Base-by-base conservation (phyloP, 2,329 filamentous ascomycete species). In the Ophiognomonia clavigignenti-juglandacearum region DNA sequence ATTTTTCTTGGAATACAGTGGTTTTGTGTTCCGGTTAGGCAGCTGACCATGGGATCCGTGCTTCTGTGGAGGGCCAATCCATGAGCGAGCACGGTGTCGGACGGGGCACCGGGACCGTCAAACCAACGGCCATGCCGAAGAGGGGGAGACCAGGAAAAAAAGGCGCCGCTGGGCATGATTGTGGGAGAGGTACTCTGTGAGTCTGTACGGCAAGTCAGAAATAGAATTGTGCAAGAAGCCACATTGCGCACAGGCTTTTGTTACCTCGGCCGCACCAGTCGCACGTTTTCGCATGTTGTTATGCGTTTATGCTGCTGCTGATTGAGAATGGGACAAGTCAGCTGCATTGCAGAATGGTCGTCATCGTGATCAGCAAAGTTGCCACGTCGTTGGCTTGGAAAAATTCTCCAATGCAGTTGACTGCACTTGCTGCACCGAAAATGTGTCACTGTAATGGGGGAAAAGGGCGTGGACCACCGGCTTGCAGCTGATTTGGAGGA, bases 21-120 rank as follows among this genome's bases (percentile, higher is more conserved):
- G 34, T 31, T 32, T 42, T 45, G 49, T 49, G 42, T 43, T 51
- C 49, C 42, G 45, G 49, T 51, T 48, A 42, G 32, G 49, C 38
- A 49, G 45, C 37, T 36, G 38, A 20, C 32, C 37, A 40, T 48
- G 38, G 32, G 11, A 48, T 29, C 14, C 39, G n/a, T 6, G 35
- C 20, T 18, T 24, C 32, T 36, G 49, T 43, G 42, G 31, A 43
- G 42, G 48, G 49, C 39, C 46, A 45, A 45, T 39, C 49, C 49
- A 51, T 49, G 49, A 36, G n/a, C 38, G 18, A 4, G 13, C 6
- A 35, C 22, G 23, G 19, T 10, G 4, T 24, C 19, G 16, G 36
- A n/a, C n/a, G n/a, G n/a, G n/a, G n/a, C n/a, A n/a, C n/a, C n/a
- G n/a, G n/a, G n/a, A n/a, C n/a, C n/a, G n/a, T n/a, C n/a, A n/a